Percentiles rank a stretch among this genome's conserved stretches.
phyloP scores from a whole-genome alignment of 495 filamentous ascomycete genomes.

The Annulohypoxylon nitens region DNA sequence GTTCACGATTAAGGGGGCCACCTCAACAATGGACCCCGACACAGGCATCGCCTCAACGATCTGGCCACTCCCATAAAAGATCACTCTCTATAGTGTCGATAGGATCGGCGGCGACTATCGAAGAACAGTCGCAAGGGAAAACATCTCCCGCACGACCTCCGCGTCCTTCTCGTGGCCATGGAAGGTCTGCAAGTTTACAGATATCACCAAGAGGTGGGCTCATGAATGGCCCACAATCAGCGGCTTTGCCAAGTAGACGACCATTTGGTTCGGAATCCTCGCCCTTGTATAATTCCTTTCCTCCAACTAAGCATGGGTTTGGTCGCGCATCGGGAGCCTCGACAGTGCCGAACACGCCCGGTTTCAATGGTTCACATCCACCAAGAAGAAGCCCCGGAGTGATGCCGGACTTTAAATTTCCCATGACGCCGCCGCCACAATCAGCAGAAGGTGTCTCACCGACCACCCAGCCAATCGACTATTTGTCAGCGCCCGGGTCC shows the following conservation, averaged over 20 bases:
- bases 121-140: constrained; percentile 52
- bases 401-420: constrained; percentile 78
- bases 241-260: constrained; percentile 56
- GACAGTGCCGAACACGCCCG: constrained; percentile 59
- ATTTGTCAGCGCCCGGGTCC: constrained; percentile 54
- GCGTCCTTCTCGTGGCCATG: constrained; percentile 73
- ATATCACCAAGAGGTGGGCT: constrained; percentile 69
- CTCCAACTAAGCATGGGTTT: constrained; percentile 55
- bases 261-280: constrained; percentile 55
- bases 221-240: constrained; percentile 53
- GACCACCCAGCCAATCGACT: constrained; percentile 46
- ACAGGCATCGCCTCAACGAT: constrained; percentile 46
- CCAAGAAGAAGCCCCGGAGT: constrained; percentile 57
- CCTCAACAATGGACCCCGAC: constrained; percentile 50
- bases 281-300: constrained; percentile 64
- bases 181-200: constrained; percentile 86
- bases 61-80: constrained; percentile 67
- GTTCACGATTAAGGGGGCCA: constrained; percentile 53
- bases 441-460: constrained; percentile 39
- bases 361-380: constrained; percentile 45
- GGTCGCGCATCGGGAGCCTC: constrained; percentile 54
- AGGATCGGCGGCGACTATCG: constrained; percentile 72
- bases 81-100: constrained; percentile 97
- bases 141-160: constrained; percentile 52
- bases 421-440: constrained; percentile 63